Conservation (phyloP, 1,139 yeast genomes). For the Taphrina flavorubra region DNA sequence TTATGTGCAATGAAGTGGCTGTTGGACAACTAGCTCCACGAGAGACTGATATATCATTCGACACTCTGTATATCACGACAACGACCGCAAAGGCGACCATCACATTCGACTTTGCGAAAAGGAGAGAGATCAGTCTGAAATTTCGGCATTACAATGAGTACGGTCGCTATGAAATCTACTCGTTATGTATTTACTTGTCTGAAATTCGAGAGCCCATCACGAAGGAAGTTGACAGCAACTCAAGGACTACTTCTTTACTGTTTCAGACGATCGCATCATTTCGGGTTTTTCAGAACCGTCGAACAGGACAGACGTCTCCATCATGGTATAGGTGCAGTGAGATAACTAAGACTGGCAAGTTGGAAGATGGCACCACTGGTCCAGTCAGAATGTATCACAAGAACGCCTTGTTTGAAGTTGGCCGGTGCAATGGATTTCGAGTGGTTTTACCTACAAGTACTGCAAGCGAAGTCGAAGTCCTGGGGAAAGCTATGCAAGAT, state of each 20-base stretch:
- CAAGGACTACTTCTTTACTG: neutral
- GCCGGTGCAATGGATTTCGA: constrained; percentile 10
- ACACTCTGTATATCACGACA: neutral
- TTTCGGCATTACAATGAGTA: constrained; percentile 1
- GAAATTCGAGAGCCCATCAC: neutral
- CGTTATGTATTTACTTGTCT: neutral
- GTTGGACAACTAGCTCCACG: neutral
- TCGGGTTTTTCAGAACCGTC: neutral
- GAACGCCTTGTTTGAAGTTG: constrained; percentile 16
- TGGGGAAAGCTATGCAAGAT: neutral
- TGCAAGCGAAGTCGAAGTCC: neutral
- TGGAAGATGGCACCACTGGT: neutral
- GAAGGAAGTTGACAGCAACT: neutral
- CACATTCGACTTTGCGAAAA: constrained; percentile 2
- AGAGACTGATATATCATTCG: neutral
- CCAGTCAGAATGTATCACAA: constrained; percentile 5
- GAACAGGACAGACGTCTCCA: neutral
- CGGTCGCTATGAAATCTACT: constrained; percentile 6
- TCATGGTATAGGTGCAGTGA: constrained; percentile 7
- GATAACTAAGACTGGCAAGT: neutral
- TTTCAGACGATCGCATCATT: neutral
- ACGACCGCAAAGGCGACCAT: neutral
- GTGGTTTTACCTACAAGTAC: neutral
- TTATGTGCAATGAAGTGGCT: neutral
- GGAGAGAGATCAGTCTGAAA: constrained; percentile 5